Conservation (phyloP, 2,329 filamentous ascomycete species). For the Fusarium duplospermum region DNA sequence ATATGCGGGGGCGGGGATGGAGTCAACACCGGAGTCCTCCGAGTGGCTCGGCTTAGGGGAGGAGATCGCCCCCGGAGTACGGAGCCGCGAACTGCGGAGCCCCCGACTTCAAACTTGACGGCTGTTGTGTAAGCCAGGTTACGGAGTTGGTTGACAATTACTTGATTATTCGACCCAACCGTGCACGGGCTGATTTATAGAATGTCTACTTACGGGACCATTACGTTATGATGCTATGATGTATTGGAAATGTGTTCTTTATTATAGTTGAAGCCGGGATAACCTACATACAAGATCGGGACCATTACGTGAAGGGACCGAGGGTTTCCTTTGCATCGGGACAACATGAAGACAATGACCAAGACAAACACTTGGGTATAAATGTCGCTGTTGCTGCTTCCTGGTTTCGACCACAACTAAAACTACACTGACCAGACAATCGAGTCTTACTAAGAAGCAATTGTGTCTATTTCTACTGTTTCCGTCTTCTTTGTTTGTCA, state of each 20-base stretch:
- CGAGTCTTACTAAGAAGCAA: neutral
- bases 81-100: neutral
- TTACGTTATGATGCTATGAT: no score
- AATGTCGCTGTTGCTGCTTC: neutral
- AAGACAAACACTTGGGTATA: neutral
- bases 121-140: neutral
- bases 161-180: neutral
- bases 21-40: neutral
- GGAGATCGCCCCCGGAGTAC: neutral
- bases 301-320: neutral
- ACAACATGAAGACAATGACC: neutral
- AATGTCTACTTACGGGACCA: neutral
- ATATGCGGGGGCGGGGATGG: neutral
- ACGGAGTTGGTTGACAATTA: neutral
- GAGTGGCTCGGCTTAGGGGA: neutral
- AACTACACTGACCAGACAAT: neutral
- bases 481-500: neutral
- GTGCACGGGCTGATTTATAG: neutral
- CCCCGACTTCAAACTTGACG: neutral
- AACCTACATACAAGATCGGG: no score
- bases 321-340: neutral
- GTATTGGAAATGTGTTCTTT: no score
- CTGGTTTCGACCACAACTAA: neutral
- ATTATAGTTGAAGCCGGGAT: no score
- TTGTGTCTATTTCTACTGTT: neutral